These are phyloP conservation scores for Termitomyces titanicus DNA, from an alignment of 768 basidiomycete species.

Conservation along the genomic window DNA sequence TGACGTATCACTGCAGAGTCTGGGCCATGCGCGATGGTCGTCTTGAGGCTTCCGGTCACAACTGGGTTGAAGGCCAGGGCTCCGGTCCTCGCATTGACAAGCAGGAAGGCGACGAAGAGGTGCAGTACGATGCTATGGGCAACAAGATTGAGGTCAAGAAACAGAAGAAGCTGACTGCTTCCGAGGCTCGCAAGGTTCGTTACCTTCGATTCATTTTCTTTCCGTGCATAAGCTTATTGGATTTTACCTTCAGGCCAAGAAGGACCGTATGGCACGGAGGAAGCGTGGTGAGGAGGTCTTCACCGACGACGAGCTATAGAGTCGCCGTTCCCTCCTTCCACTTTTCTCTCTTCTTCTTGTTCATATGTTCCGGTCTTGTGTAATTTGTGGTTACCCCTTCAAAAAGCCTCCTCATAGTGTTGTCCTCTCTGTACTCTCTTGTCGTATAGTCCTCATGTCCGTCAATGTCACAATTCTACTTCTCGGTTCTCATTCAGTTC, in stretches of 20 bases:
- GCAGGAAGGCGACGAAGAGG: constrained; percentile 88
- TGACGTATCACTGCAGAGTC: constrained; percentile 41
- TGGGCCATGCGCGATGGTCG: constrained; percentile 99
- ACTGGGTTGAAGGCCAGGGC: constrained; percentile 99
- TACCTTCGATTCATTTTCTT: background rate
- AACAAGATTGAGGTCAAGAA: constrained; percentile 92
- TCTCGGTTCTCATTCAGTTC: background rate
- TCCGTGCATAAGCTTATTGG: background rate
- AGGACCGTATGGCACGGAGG: constrained; percentile 89
- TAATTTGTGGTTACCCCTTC: constrained; percentile 9
- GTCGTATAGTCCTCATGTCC: constrained; percentile 12
- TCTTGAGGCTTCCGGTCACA: constrained; percentile 96
- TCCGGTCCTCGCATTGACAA: constrained; percentile 94
- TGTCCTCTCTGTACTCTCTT: constrained; percentile 15
- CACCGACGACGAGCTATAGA: constrained; percentile 62
- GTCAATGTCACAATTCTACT: constrained; percentile 12
- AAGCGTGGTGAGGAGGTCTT: constrained; percentile 78
- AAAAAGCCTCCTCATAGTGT: constrained; percentile 1
- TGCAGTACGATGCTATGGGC: constrained; percentile 94
- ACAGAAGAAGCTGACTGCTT: constrained; percentile 78
- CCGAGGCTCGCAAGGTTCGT: constrained; percentile 76
- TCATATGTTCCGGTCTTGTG: constrained; percentile 9
- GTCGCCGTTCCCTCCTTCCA: constrained; percentile 7
- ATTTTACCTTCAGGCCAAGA: constrained; percentile 56
- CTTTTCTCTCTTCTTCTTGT: constrained; percentile 2